Evolutionary conservation across 176 grass and related monocot species (phyloP), one percentile per base, ranked within the genome.

Genomic region (Elymus sibiricus): DNA sequence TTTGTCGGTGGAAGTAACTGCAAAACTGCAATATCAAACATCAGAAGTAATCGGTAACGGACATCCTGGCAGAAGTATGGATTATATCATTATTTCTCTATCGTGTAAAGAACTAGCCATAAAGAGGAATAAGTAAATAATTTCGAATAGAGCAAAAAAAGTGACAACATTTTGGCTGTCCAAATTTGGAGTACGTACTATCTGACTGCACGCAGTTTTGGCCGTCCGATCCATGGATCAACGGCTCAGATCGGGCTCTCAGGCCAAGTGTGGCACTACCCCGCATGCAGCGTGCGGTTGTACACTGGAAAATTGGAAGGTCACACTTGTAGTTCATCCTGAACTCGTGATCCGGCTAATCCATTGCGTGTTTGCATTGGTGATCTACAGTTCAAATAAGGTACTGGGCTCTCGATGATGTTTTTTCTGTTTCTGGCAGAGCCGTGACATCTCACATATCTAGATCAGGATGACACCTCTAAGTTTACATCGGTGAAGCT

Each of bases 1-100:
- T 64, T 95, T 95, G 83, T 95, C 88, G 77, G 93, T 95, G 66
- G 93, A 95, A 87, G 90, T 92, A 64, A 94, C 88, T 69, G 92
- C 88, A 60, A 94, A 94, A 42, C 95, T 94, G 86, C 28, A 51
- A 91, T 55, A 81, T 62, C 37, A 65, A 84, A 25, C 4, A 89
- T 16, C 16, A 22, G 37, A 64, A 21, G 22, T 61, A 62, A 62
- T 62, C 9, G 0, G 24, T 25, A 62, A 62, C 9, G 3, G 3
- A 0, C 59, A 62, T 62, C 59, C 59, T 2, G 53, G 6, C 10
- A 12, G 32, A 63, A 44, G 49, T 79, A 62, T 35, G 11, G 44
- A 74, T 24, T 76, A 31, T 69, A 25, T 25, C 29, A 55, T 16
- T 8, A 68, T 71, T 81, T 43, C 19, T 32, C 40, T 7, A 58